phyloP scores from a whole-genome alignment of 2,329 filamentous ascomycete genomes.

The Parastagonospora avenae region DNA sequence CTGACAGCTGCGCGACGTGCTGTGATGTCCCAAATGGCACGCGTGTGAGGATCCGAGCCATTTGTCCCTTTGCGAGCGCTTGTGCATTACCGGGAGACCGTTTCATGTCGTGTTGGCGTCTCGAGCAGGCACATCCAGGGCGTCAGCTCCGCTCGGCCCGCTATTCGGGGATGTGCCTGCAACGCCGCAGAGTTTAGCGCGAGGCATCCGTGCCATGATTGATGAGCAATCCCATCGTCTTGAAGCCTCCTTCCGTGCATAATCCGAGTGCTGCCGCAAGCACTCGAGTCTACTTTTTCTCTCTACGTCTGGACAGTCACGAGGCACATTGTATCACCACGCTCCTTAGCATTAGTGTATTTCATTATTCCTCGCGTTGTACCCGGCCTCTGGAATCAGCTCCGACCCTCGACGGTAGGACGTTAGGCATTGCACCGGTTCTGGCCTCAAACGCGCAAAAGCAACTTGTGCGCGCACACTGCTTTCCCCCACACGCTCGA shows the following conservation, averaged over 20 bases:
- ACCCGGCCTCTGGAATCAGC: not conserved
- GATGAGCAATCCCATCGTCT: constrained; percentile 11
- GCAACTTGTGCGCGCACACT: not conserved
- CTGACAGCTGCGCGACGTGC: too few species aligned
- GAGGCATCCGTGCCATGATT: constrained; percentile 7
- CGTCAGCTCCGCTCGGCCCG: constrained; percentile 16
- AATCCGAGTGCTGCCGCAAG: not conserved
- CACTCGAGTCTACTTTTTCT: constrained; percentile 13
- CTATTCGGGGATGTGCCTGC: constrained; percentile 19
- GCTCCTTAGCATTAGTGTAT: constrained; percentile 12
- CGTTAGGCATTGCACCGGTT: not conserved
- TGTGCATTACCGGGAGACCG: too few species aligned
- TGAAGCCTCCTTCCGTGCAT: constrained; percentile 11
- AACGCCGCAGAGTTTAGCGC: constrained; percentile 7
- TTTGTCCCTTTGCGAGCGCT: too few species aligned
- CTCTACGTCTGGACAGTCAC: constrained; percentile 16
- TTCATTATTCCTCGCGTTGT: constrained; percentile 8
- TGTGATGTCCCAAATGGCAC: too few species aligned
- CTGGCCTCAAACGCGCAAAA: not conserved
- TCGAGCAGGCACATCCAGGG: not conserved
- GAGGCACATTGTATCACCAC: constrained; percentile 9
- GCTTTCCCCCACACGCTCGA: not conserved
- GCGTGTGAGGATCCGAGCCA: too few species aligned
- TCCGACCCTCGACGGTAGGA: constrained; percentile 2
- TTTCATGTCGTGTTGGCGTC: not conserved